Percentiles rank a stretch among this genome's conserved stretches.
These are phyloP conservation scores for Kingdonia uniflora DNA, from an alignment of 164 flowering plant species.

Conservation along the genomic window DNA sequence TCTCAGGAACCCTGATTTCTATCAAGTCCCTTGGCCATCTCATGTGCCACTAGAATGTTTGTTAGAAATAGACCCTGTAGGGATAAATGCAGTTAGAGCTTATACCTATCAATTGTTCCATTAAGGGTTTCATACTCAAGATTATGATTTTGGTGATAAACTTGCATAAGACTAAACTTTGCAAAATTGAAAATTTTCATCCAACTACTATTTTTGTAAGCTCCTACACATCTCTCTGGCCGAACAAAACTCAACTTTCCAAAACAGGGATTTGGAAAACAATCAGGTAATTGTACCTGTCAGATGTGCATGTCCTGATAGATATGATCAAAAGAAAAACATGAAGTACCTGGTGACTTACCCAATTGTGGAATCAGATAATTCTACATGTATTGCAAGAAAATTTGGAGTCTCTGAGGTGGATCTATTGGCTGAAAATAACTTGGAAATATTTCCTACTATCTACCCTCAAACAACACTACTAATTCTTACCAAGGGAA, in stretches of 20 bases:
- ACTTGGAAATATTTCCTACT: slow-evolving; percentile 16
- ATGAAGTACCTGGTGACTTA: slow-evolving; percentile 39
- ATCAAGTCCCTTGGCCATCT: too few species aligned
- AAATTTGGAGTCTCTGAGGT: slow-evolving; percentile 21
- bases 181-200: too few species aligned
- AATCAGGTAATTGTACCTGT: slow-evolving; percentile 25
- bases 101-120: too few species aligned
- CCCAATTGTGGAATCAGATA: slow-evolving; percentile 26
- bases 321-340: slow-evolving; percentile 4
- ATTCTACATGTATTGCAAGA: slow-evolving; percentile 9
- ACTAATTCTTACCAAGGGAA: slow-evolving; percentile 22
- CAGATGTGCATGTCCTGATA: slow-evolving; percentile 40
- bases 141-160: too few species aligned
- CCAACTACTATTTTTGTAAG: too few species aligned
- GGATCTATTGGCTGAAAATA: slow-evolving; percentile 25
- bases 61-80: too few species aligned
- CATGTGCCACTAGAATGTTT: too few species aligned
- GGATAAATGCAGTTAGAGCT: too few species aligned
- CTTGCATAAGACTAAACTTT: too few species aligned
- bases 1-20: too few species aligned
- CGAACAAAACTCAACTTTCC: slow-evolving; percentile 16
- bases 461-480: slow-evolving; percentile 30
- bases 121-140: too few species aligned
- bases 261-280: neutral
- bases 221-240: too few species aligned